These are phyloP conservation scores for Stagonosporopsis rhizophila DNA, from an alignment of 2,329 filamentous ascomycete genomes.

Conservation along the genomic window DNA sequence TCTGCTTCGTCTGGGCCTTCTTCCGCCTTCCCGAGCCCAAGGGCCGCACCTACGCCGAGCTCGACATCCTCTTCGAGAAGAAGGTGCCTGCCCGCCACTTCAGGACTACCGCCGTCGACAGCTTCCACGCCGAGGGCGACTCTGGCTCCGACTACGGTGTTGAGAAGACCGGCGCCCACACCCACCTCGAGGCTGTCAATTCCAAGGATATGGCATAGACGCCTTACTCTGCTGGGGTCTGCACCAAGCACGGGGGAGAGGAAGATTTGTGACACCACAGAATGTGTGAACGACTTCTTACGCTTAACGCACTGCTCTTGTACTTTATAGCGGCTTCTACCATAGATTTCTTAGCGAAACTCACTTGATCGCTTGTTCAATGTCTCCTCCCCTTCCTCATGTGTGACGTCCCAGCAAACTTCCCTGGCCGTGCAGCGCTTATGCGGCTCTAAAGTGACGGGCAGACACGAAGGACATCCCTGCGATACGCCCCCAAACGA, in stretches of 20 bases:
- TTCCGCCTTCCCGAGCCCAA: conserved; percentile 81
- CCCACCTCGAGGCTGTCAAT: conserved; percentile 36
- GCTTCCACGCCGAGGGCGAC: conserved; percentile 28
- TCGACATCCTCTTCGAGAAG: conserved; percentile 81
- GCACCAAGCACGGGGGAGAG: background rate
- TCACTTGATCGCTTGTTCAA: background rate
- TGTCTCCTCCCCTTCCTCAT: background rate
- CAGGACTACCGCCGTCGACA: conserved; percentile 34
- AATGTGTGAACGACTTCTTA: background rate
- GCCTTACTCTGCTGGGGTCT: background rate
- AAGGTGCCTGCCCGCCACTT: conserved; percentile 44
- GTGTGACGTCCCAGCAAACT: background rate
- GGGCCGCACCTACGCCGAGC: conserved; percentile 82
- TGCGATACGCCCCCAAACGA: background rate
- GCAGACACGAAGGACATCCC: background rate
- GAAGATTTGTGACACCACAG: background rate
- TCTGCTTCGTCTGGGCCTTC: conserved; percentile 79
- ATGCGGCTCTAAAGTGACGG: background rate
- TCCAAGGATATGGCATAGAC: conserved; percentile 21
- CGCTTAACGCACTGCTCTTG: conserved; percentile 3
- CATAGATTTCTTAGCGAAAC: conserved; percentile 5
- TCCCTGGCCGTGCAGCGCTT: background rate
- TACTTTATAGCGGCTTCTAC: conserved; percentile 5
- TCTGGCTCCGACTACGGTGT: conserved; percentile 25
- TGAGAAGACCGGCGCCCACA: conserved; percentile 34